Evolutionary conservation across 2,329 filamentous ascomycete genomes (phyloP).

Genomic region (Calonectria pseudoreteaudii): DNA sequence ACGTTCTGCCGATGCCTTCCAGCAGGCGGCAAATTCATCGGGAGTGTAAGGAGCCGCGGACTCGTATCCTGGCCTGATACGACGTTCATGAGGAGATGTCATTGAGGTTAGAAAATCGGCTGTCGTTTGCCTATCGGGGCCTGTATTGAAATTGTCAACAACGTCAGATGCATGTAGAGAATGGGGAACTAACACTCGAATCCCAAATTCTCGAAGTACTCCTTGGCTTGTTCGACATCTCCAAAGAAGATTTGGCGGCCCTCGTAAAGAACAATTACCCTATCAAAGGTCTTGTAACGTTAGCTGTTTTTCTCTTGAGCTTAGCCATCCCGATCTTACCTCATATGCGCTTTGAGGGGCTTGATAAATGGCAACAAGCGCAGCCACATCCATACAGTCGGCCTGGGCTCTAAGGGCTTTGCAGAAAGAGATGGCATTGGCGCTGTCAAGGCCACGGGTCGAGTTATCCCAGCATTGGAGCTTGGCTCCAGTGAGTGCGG

Average conservation of each 20-base stretch:
- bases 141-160: background rate
- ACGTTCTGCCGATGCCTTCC: slow-evolving; percentile 42
- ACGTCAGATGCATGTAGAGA: too few species aligned
- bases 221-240: slow-evolving; percentile 64
- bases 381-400: slow-evolving; percentile 41
- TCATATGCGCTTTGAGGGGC: slow-evolving; percentile 71
- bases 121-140: slow-evolving; percentile 41
- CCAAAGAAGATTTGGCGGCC: slow-evolving; percentile 78
- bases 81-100: slow-evolving; percentile 53
- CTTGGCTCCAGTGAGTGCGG: slow-evolving; percentile 48
- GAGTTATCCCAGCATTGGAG: slow-evolving; percentile 49
- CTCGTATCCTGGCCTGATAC: slow-evolving; percentile 46
- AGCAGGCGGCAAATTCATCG: slow-evolving; percentile 51
- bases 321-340: slow-evolving; percentile 26
- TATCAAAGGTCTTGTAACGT: slow-evolving; percentile 70
- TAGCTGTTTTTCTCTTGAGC: background rate
- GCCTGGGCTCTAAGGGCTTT: slow-evolving; percentile 41
- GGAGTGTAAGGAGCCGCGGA: slow-evolving; percentile 49
- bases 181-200: slow-evolving; percentile 36
- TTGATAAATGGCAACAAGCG: slow-evolving; percentile 65
- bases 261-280: slow-evolving; percentile 75
- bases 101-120: slow-evolving; percentile 53
- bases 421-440: slow-evolving; percentile 44
- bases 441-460: slow-evolving; percentile 45
- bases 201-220: slow-evolving; percentile 66